Evolutionary conservation across 495 filamentous ascomycete genomes (phyloP).

Genomic region (Xylaria curta): DNA sequence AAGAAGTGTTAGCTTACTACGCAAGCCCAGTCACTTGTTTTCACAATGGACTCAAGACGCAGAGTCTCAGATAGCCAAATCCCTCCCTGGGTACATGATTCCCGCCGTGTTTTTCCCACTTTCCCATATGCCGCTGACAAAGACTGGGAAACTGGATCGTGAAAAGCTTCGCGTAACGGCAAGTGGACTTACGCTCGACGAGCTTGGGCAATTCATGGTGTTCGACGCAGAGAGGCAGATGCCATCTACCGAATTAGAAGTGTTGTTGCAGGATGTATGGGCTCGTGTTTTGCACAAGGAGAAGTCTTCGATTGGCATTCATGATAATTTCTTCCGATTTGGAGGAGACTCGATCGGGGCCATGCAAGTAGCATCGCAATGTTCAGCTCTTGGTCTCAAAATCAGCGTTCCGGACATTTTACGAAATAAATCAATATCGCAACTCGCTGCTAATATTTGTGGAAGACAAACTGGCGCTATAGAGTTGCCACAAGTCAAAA

Average conservation of each 20-base stretch:
- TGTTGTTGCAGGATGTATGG: conserved; percentile 26
- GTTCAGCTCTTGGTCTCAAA: no score
- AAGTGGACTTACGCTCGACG: neutral
- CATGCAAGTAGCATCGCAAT: no score
- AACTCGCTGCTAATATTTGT: no score
- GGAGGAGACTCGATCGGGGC: no score
- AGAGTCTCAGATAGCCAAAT: conserved; percentile 11
- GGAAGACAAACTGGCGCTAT: no score
- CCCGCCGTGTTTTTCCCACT: conserved; percentile 59
- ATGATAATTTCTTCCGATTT: no score
- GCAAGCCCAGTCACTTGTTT: neutral
- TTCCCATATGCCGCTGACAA: conserved; percentile 55
- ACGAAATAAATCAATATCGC: no score
- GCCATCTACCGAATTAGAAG: conserved; percentile 13
- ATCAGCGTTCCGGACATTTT: no score
- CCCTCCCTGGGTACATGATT: conserved; percentile 56
- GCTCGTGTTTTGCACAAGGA: conserved; percentile 25
- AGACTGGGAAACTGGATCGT: conserved; percentile 60
- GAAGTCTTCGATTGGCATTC: no score
- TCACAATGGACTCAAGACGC: conserved; percentile 3
- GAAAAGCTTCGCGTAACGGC: conserved; percentile 27
- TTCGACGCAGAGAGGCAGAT: neutral
- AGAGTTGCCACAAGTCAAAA: no score
- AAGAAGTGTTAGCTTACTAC: neutral
- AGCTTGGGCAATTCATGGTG: conserved; percentile 11